These are phyloP conservation scores for Hyaloscypha hepaticicola DNA, from an alignment of 495 filamentous ascomycete genomes.

Conservation along the genomic window DNA sequence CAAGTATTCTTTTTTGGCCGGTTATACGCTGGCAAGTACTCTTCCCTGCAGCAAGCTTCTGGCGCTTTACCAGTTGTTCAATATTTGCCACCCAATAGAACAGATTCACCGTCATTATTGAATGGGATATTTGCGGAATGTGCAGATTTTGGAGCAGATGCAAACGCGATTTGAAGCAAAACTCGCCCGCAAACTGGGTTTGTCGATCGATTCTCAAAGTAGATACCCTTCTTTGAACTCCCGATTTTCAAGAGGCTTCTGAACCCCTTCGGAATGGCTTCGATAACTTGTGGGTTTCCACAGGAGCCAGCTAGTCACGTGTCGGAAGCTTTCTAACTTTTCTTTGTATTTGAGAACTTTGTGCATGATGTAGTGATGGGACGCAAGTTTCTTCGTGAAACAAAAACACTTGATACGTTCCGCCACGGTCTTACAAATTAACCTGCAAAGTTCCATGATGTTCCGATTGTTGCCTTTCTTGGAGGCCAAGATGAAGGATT, in stretches of 20 bases:
- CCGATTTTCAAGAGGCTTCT: too few species aligned
- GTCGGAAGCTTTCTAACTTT: background rate
- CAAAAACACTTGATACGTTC: background rate
- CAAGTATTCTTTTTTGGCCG: too few species aligned
- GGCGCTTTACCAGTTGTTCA: background rate
- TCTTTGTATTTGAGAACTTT: background rate
- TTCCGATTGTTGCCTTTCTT: slow-evolving; percentile 8
- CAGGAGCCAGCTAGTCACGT: too few species aligned
- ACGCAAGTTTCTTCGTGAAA: background rate
- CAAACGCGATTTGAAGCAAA: background rate
- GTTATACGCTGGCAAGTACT: too few species aligned
- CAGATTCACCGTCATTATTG: background rate
- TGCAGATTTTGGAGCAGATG: slow-evolving; percentile 3
- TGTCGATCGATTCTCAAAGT: too few species aligned
- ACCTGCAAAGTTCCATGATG: background rate
- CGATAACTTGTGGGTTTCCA: too few species aligned
- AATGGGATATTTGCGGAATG: background rate
- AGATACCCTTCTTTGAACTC: too few species aligned
- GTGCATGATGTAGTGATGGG: background rate
- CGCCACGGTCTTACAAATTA: background rate
- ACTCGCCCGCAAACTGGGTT: background rate
- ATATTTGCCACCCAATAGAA: background rate
- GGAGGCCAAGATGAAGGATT: background rate
- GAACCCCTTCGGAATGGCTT: too few species aligned
- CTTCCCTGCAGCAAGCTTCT: too few species aligned